A percentile compares a stretch with the other conserved stretches of the same genome.
phyloP scores from a whole-genome alignment of 805 yeast genomes.

The Wickerhamomyces bovis region DNA sequence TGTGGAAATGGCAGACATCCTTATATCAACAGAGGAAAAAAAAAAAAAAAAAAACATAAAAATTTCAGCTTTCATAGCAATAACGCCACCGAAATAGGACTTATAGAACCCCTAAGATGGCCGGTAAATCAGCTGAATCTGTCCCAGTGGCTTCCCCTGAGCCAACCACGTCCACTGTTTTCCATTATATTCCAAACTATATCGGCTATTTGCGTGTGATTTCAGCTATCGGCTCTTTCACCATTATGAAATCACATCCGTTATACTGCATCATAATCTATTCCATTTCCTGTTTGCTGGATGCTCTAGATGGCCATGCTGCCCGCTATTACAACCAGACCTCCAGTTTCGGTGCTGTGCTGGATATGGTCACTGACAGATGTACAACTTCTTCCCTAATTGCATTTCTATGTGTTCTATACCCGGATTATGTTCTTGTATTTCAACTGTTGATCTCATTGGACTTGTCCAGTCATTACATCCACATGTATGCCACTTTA shows the following conservation, averaged over 20 bases:
- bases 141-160: background rate
- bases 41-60: slow-evolving; percentile 5
- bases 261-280: slow-evolving; percentile 69
- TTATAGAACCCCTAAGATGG: background rate
- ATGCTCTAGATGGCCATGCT: slow-evolving; percentile 94
- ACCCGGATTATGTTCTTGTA: slow-evolving; percentile 50
- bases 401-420: slow-evolving; percentile 75
- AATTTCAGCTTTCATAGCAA: background rate
- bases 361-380: slow-evolving; percentile 98
- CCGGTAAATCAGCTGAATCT: background rate
- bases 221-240: slow-evolving; percentile 74
- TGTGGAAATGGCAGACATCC: background rate
- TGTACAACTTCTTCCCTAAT: slow-evolving; percentile 94
- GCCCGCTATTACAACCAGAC: slow-evolving; percentile 88
- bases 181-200: slow-evolving; percentile 81
- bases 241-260: slow-evolving; percentile 82
- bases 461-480: slow-evolving; percentile 89
- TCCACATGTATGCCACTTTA: slow-evolving; percentile 96
- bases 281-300: slow-evolving; percentile 83
- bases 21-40: background rate
- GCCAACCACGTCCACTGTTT: slow-evolving; percentile 47
- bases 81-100: background rate
- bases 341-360: slow-evolving; percentile 89
- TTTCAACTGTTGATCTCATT: slow-evolving; percentile 84
- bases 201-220: slow-evolving; percentile 85